These are phyloP conservation scores for Sarocladium brachiariae DNA, from an alignment of 2,329 filamentous ascomycete species.

Conservation along the genomic window DNA sequence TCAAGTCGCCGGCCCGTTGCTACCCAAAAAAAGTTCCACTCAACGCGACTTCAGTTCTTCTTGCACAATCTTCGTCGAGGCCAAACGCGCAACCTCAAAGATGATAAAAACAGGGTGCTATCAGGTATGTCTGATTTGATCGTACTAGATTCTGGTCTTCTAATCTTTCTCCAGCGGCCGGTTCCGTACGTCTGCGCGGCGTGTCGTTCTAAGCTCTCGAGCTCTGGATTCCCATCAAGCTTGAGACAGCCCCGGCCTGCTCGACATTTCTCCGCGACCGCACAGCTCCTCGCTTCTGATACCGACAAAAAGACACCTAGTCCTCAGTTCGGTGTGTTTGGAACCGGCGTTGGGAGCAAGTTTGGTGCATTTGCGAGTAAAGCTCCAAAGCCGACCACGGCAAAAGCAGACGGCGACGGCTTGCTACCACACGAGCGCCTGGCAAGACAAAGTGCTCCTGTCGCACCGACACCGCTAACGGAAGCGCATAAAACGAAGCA, in stretches of 20 bases:
- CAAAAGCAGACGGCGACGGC: constrained; percentile 13
- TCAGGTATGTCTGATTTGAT: constrained; percentile 32
- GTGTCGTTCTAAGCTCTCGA: constrained; percentile 27
- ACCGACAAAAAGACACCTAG: constrained; percentile 13
- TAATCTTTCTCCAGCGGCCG: no score
- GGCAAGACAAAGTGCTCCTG: constrained; percentile 24
- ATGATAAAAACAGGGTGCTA: constrained; percentile 39
- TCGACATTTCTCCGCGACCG: constrained; percentile 23
- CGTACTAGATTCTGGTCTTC: constrained; percentile 13
- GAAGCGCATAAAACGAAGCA: neutral
- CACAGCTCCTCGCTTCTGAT: constrained; percentile 15
- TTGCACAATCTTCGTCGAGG: neutral
- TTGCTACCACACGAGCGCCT: constrained; percentile 33
- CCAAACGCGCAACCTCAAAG: constrained; percentile 12
- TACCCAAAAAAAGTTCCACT: constrained; percentile 2
- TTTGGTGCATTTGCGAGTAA: constrained; percentile 17
- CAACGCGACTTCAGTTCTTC: neutral
- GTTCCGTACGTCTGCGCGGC: constrained; percentile 34
- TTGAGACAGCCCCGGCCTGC: constrained; percentile 8
- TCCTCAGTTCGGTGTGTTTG: constrained; percentile 15
- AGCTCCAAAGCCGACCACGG: constrained; percentile 10
- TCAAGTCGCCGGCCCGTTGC: neutral
- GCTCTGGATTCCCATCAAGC: constrained; percentile 1
- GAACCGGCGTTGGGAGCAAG: constrained; percentile 8
- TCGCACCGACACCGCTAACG: constrained; percentile 10